phyloP scores from a whole-genome alignment of 371 early-diverging fungal species.

The Syncephalastrum racemosum region DNA sequence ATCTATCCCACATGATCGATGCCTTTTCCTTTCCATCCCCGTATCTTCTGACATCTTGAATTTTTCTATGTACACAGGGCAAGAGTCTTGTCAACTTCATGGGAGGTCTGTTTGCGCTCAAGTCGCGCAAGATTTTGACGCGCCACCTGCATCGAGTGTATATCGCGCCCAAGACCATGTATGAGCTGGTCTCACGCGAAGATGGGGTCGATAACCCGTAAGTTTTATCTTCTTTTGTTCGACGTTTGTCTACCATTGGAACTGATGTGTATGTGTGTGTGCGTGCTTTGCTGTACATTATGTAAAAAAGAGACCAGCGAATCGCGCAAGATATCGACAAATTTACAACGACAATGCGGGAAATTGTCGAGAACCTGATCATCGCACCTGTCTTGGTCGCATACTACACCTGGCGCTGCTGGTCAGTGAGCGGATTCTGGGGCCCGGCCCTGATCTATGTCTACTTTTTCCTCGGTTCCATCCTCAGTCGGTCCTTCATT shows the following conservation, averaged over 20 bases:
- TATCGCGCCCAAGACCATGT: constrained; percentile 59
- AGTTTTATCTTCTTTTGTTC: no score
- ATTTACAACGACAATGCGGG: constrained; percentile 60
- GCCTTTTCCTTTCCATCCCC: no score
- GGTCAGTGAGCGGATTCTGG: constrained; percentile 64
- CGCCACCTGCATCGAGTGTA: constrained; percentile 62
- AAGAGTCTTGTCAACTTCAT: constrained; percentile 58
- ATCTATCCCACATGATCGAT: not conserved
- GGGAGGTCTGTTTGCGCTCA: constrained; percentile 59
- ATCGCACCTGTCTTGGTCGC: constrained; percentile 75
- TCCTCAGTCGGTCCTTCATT: constrained; percentile 62
- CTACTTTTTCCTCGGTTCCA: constrained; percentile 71
- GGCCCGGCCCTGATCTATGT: constrained; percentile 71
- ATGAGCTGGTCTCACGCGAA: constrained; percentile 55
- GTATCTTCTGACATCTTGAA: constrained; percentile 2
- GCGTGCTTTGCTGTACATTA: not conserved
- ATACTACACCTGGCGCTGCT: constrained; percentile 78
- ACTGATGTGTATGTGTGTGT: no score
- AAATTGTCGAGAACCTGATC: constrained; percentile 67
- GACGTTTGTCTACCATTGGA: no score
- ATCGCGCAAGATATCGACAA: constrained; percentile 89
- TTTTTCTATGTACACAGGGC: constrained; percentile 22
- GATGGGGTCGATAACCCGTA: constrained; percentile 73
- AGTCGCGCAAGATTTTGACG: constrained; percentile 58
- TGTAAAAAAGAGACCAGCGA: constrained; percentile 73